Evolutionary conservation across 2,329 filamentous ascomycete species (phyloP), one percentile per base, ranked within the genome.

Genomic region (Atkinsonella texensis): DNA sequence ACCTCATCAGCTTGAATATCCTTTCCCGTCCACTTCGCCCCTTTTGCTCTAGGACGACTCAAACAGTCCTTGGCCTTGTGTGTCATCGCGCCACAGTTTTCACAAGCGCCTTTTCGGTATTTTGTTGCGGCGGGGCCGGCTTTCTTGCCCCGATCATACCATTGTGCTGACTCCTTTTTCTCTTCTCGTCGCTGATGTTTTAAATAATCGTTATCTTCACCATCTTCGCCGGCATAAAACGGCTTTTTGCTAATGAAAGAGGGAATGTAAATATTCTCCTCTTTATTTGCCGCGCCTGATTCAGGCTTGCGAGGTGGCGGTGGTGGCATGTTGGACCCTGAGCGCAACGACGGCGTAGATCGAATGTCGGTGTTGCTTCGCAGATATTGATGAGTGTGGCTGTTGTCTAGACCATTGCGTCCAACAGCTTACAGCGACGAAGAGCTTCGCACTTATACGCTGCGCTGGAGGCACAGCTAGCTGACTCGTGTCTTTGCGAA

Each of bases 181-280:
- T 69, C 65, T 40, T 70, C 68, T 40, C 68, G 65, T 66, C 90
- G 88, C 64, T 98, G 93, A 80, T 98, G 93, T 70, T 95, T 89
- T 57, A 98, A 87, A 66, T 97, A 98, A 63, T 97, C 90, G 65
- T 79, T 80, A 55, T 85, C 78, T 54, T 84, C 81, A 58, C 84
- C 84, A 64, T 89, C 87, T 60, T 87, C 83, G 61, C 80, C 82
- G 51, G 94, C 83, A 69, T 97, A 98, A 71, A 98, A 98, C 4
- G 93, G 93, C 60, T 94, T 90, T 68, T 95, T 96, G 61, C 89
- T 90, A 72, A 98, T 98, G 76, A 96, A 98, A 50, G 87, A 83
- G 6, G 93, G 93, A 63, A 98, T 98, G 75, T 98, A 98, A 68
- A 96, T 84, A 77, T 98, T 98, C 69, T 93, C 89, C 68, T 95